Evolutionary conservation across 2,329 filamentous ascomycete species (phyloP).

Genomic region (Penicillium sp.): DNA sequence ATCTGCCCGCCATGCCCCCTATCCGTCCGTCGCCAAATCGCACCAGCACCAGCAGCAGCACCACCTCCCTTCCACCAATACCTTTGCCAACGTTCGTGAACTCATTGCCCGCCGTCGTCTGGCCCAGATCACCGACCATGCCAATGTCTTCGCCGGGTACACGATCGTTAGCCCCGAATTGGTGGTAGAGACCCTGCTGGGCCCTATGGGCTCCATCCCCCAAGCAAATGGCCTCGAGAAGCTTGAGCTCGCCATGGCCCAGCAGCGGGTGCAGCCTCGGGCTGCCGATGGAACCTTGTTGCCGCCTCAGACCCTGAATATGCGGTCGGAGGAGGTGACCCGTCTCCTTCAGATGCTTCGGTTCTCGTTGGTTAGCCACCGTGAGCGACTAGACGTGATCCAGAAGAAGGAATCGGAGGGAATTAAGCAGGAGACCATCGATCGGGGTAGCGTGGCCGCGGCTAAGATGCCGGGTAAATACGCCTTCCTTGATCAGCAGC

Average conservation of each 20-base stretch:
- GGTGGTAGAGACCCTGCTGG: slow-evolving; percentile 41
- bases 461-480: slow-evolving; percentile 36
- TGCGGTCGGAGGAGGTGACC: slow-evolving; percentile 42
- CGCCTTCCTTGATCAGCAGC: slow-evolving; percentile 39
- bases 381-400: slow-evolving; percentile 36
- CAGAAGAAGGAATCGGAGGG: slow-evolving; percentile 37
- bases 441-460: slow-evolving; percentile 27
- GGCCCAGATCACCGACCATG: slow-evolving; percentile 43
- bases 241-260: slow-evolving; percentile 42
- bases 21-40: slow-evolving; percentile 35
- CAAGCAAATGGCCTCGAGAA: slow-evolving; percentile 42
- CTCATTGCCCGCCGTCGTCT: slow-evolving; percentile 40
- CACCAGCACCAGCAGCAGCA: slow-evolving; percentile 31
- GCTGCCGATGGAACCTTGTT: slow-evolving; percentile 37
- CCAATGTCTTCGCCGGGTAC: slow-evolving; percentile 43
- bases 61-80: slow-evolving; percentile 34
- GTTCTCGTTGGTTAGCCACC: slow-evolving; percentile 40
- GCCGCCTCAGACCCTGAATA: slow-evolving; percentile 39
- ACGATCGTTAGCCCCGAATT: slow-evolving; percentile 42
- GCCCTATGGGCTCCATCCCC: slow-evolving; percentile 38
- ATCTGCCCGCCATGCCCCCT: slow-evolving; percentile 37
- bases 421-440: slow-evolving; percentile 31
- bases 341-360: slow-evolving; percentile 42
- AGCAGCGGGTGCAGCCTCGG: slow-evolving; percentile 40
- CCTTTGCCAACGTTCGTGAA: slow-evolving; percentile 40